Evolutionary conservation across 768 basidiomycete genomes (phyloP).

Genomic region (Suillus alpinus): DNA sequence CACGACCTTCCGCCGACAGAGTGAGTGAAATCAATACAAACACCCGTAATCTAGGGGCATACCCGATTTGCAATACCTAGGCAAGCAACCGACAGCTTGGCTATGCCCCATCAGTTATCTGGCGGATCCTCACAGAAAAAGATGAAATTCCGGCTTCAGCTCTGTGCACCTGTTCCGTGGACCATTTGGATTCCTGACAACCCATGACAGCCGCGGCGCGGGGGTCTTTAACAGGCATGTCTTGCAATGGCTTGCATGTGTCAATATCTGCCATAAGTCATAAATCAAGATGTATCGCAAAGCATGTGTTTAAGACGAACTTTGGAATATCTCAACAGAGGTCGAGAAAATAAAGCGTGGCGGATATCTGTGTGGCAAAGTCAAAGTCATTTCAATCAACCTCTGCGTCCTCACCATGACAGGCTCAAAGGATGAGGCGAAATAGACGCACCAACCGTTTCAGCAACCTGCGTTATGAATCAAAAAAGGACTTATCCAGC

Average conservation of each 20-base stretch:
- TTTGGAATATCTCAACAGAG: slow-evolving; percentile 9
- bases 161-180: slow-evolving; percentile 8
- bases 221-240: slow-evolving; percentile 24
- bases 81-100: slow-evolving; percentile 21
- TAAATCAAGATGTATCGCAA: too few relatives aligned
- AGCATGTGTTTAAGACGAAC: slow-evolving; percentile 13
- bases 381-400: slow-evolving; percentile 29
- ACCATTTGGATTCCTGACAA: neutral
- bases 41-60: slow-evolving; percentile 16
- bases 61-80: slow-evolving; percentile 33
- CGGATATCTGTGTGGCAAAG: slow-evolving; percentile 15
- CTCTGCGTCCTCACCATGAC: slow-evolving; percentile 28
- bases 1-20: neutral
- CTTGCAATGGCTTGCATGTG: slow-evolving; percentile 16
- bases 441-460: slow-evolving; percentile 33
- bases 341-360: slow-evolving; percentile 17
- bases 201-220: slow-evolving; percentile 3
- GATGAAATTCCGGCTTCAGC: slow-evolving; percentile 22
- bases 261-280: too few relatives aligned
- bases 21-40: neutral
- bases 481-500: neutral
- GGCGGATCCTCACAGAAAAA: slow-evolving; percentile 27
- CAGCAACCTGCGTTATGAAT: slow-evolving; percentile 1
- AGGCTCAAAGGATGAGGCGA: slow-evolving; percentile 35
- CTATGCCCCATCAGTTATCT: slow-evolving; percentile 30